Evolutionary conservation across 129 eudicot species (phyloP).

Genomic region (Solidago caesia): DNA sequence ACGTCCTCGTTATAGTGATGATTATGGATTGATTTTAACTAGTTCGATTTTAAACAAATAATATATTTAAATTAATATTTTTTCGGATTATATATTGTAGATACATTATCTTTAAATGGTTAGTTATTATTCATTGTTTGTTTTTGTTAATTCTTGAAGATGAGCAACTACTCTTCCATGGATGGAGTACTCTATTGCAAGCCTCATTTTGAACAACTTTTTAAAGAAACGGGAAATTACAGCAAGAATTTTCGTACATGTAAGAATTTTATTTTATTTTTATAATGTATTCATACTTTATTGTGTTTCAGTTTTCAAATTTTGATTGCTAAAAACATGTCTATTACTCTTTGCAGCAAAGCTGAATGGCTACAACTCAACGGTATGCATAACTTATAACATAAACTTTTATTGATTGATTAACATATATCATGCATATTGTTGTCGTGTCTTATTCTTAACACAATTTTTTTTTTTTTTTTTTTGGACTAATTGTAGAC

Average conservation of each 20-base stretch:
- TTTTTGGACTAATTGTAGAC: conserved; percentile 34
- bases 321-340: background rate
- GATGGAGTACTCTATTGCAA: conserved; percentile 88
- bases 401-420: too few species aligned
- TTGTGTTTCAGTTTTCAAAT: background rate
- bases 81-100: too few species aligned
- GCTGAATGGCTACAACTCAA: conserved; percentile 50
- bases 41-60: too few species aligned
- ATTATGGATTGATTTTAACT: too few species aligned
- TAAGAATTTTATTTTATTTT: conserved; percentile 15
- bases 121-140: background rate
- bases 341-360: conserved; percentile 33
- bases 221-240: conserved; percentile 80
- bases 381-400: conserved; percentile 33
- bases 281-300: background rate
- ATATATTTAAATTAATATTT: too few species aligned
- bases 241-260: conserved; percentile 73
- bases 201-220: conserved; percentile 83
- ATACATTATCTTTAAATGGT: background rate
- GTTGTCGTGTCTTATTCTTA: too few species aligned
- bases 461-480: background rate
- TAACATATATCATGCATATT: too few species aligned
- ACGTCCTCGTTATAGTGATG: too few species aligned
- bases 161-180: conserved; percentile 96
- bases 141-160: conserved; percentile 37